These are phyloP conservation scores for Kurtzmaniella quercitrusa DNA, from an alignment of 1,139 yeast genomes.

Conservation along the genomic window DNA sequence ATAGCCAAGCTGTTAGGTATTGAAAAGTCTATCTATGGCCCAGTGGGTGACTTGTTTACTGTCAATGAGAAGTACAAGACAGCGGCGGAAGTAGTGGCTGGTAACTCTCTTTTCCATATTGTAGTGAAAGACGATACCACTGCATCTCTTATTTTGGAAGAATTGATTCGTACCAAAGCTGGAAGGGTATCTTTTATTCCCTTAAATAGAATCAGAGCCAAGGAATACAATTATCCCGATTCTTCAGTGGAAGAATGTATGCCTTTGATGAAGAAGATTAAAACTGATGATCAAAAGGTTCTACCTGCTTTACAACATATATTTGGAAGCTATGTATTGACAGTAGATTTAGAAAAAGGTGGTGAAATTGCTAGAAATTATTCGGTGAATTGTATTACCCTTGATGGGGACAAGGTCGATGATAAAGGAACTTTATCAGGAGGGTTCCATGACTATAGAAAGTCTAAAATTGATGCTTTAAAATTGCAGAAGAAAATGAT, in stretches of 20 bases:
- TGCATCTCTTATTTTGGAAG: constrained; percentile 75
- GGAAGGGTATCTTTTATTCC: constrained; percentile 94
- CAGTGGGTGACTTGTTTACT: constrained; percentile 75
- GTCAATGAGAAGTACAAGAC: constrained; percentile 80
- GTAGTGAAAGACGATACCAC: constrained; percentile 88
- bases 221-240: constrained; percentile 47
- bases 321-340: constrained; percentile 78
- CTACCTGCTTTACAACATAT: constrained; percentile 70
- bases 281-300: constrained; percentile 47
- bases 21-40: constrained; percentile 66
- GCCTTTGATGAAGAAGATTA: constrained; percentile 72
- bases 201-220: constrained; percentile 58
- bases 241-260: constrained; percentile 50
- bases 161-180: constrained; percentile 60
- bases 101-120: constrained; percentile 78
- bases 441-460: constrained; percentile 73
- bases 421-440: constrained; percentile 83
- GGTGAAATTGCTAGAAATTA: constrained; percentile 60
- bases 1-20: constrained; percentile 56
- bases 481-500: constrained; percentile 51
- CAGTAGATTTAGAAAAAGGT: constrained; percentile 66
- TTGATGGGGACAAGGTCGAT: constrained; percentile 90
- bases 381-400: constrained; percentile 73
- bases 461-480: constrained; percentile 60
- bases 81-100: constrained; percentile 88